Percentiles rank a stretch among this genome's conserved stretches.
phyloP scores from a whole-genome alignment of 768 basidiomycete genomes.

The Xerocomus spinulosus region DNA sequence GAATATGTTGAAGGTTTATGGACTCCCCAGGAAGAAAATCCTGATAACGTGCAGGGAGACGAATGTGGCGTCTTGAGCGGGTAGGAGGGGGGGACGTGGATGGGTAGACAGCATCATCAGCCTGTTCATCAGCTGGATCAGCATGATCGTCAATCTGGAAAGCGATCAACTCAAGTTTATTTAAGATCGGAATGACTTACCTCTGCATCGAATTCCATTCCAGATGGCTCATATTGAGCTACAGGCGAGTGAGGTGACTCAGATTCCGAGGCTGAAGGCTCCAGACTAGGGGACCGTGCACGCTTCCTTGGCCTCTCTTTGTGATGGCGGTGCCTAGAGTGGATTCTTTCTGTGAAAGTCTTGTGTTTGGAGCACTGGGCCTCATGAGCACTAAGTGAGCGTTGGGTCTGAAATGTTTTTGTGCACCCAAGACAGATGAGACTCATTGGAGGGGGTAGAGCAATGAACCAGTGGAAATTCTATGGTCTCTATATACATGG shows the following conservation, averaged over 20 bases:
- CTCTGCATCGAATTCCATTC: no score
- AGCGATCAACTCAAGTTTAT: no score
- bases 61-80: constrained; percentile 1
- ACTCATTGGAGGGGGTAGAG: no score
- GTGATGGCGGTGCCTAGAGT: background rate
- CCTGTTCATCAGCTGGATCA: no score
- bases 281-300: no score
- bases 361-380: background rate
- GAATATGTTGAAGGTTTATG: background rate
- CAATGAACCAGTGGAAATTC: no score
- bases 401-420: background rate
- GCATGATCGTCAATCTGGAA: no score
- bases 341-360: background rate
- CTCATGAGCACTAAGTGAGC: background rate
- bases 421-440: background rate
- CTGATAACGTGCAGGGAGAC: background rate
- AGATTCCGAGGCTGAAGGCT: background rate
- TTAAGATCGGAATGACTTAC: no score
- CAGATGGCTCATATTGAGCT: no score
- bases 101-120: background rate
- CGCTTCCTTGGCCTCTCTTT: background rate
- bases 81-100: background rate
- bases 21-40: constrained; percentile 3
- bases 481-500: no score
- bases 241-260: background rate